Conservation (phyloP, 2,329 filamentous ascomycete genomes). For the Clonostachys sp. region DNA sequence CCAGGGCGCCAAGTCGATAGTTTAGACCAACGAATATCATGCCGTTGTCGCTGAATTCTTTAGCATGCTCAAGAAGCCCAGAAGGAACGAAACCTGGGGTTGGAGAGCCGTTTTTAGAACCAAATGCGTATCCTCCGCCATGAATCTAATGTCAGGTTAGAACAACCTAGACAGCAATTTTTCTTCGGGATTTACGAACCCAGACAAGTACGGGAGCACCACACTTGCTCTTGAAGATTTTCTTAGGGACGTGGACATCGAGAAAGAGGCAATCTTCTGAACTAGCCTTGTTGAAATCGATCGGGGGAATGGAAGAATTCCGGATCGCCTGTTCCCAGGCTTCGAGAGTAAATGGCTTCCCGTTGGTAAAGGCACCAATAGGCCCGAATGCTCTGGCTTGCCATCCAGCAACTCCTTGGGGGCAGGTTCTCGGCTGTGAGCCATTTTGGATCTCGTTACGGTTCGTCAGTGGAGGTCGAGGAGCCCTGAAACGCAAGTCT, state of each 20-base stretch:
- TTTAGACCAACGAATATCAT: conserved; percentile 37
- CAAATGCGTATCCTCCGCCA: not conserved
- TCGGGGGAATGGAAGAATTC: not conserved
- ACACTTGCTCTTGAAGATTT: conserved; percentile 12
- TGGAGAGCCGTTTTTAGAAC: not conserved
- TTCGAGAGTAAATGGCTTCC: conserved; percentile 1
- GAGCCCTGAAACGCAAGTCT: conserved; percentile 37
- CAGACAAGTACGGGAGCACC: not conserved
- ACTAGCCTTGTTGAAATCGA: conserved; percentile 4
- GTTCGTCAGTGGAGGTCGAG: conserved; percentile 4
- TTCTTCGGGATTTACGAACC: not conserved
- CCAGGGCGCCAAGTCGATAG: conserved; percentile 31
- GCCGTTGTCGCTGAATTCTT: conserved; percentile 26
- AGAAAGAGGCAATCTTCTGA: conserved; percentile 34
- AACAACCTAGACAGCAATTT: not conserved
- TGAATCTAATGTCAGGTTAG: not conserved
- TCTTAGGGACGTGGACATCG: conserved; percentile 29
- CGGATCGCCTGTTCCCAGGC: not conserved
- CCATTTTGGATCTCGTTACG: not conserved
- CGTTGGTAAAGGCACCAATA: not conserved
- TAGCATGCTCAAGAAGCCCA: not conserved
- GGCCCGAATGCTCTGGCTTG: not conserved
- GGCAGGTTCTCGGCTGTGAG: not conserved
- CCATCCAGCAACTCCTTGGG: not conserved
- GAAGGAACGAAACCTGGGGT: not conserved